Evolutionary conservation across 768 basidiomycete species (phyloP).

Genomic region (Pleurotus cornucopiae): DNA sequence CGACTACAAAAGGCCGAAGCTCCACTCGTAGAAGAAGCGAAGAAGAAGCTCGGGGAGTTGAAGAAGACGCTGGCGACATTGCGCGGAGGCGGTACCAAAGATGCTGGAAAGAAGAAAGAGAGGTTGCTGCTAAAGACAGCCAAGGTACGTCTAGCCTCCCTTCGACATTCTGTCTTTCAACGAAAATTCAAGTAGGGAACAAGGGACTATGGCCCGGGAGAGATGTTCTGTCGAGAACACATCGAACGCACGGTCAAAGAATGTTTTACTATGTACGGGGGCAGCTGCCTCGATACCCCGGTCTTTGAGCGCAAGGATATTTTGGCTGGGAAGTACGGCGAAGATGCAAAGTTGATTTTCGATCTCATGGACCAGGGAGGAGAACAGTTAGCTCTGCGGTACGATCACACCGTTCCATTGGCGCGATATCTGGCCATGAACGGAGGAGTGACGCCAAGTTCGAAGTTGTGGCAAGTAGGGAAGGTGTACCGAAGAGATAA

Average conservation of each 20-base stretch:
- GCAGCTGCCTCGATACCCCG: constrained; percentile 91
- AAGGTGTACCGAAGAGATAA: constrained; percentile 97
- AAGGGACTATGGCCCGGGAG: constrained; percentile 87
- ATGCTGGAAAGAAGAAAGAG: constrained; percentile 59
- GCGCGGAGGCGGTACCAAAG: constrained; percentile 35
- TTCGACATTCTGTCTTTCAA: constrained; percentile 9
- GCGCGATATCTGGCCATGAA: constrained; percentile 95
- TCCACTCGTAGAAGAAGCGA: constrained; percentile 51
- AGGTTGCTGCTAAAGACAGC: constrained; percentile 85
- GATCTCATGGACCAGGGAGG: constrained; percentile 98
- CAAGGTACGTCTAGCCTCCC: constrained; percentile 54
- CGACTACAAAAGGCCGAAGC: constrained; percentile 50
- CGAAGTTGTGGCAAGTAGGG: constrained; percentile 97
- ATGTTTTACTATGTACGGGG: constrained; percentile 86
- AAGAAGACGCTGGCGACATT: constrained; percentile 48
- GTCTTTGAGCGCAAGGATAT: constrained; percentile 98
- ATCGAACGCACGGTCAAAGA: constrained; percentile 87
- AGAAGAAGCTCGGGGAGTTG: constrained; percentile 67
- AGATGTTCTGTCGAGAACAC: constrained; percentile 89
- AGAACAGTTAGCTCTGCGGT: constrained; percentile 89
- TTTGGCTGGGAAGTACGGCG: constrained; percentile 94
- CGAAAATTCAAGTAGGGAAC: constrained; percentile 61
- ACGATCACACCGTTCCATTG: constrained; percentile 96
- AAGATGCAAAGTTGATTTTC: constrained; percentile 96
- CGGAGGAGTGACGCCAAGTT: constrained; percentile 66